Evolutionary conservation across 192 early-diverging fungal genomes (phyloP).

Genomic region (Umbelopsis ramanniana): DNA sequence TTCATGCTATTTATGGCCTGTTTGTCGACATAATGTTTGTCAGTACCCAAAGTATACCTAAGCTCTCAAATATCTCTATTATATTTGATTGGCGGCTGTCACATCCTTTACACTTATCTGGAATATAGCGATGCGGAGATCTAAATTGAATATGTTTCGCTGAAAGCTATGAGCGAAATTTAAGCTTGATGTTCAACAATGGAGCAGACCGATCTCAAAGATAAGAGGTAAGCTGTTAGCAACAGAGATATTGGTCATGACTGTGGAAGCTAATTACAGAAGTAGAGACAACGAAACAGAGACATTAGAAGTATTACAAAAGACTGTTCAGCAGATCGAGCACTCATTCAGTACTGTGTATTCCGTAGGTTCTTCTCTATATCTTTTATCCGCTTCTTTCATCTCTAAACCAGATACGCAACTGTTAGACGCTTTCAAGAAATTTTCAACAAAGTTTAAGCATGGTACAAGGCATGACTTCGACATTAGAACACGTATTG

Average conservation of each 20-base stretch:
- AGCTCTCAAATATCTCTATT: too few species aligned
- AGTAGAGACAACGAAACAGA: neutral
- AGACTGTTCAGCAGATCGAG: conserved; percentile 3
- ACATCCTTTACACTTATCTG: too few species aligned
- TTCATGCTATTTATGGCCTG: too few species aligned
- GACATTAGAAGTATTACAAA: neutral
- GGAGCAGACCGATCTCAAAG: neutral
- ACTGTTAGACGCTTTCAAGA: neutral
- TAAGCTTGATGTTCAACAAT: too few species aligned
- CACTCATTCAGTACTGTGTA: conserved; percentile 10
- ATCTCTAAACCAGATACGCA: neutral
- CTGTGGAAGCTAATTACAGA: neutral
- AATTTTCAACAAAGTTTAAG: conserved; percentile 16
- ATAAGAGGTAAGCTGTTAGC: neutral
- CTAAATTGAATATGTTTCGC: too few species aligned
- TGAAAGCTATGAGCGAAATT: too few species aligned
- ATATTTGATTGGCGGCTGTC: too few species aligned
- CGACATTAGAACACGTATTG: conserved; percentile 19
- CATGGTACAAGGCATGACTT: conserved; percentile 16
- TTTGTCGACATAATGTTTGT: too few species aligned
- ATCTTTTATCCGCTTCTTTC: too few species aligned
- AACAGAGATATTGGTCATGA: neutral
- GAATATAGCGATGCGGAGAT: too few species aligned
- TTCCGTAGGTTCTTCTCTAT: neutral
- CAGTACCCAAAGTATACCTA: too few species aligned